Evolutionary conservation across 352 stramenopile species (phyloP).

Genomic region (Phytophthora pseudosyringae): DNA sequence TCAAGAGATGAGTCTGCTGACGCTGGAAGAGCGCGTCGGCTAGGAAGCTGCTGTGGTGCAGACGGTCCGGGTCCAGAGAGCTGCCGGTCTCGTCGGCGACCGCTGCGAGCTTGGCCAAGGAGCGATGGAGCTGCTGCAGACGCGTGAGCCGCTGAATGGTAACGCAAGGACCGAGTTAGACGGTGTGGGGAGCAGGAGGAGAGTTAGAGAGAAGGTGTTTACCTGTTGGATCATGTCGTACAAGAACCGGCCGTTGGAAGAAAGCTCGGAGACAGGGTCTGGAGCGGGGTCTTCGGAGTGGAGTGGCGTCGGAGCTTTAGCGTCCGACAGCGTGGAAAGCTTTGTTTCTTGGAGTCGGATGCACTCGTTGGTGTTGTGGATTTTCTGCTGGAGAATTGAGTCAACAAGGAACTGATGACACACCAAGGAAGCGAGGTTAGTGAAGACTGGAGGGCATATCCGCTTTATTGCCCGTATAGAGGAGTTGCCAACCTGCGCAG

Average conservation of each 20-base stretch:
- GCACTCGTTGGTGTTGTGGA: slow-evolving; percentile 50
- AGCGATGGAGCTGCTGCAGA: slow-evolving; percentile 67
- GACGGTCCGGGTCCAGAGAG: slow-evolving; percentile 44
- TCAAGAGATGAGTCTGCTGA: slow-evolving; percentile 40
- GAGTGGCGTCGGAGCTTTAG: not conserved
- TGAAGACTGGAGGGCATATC: not conserved
- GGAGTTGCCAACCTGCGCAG: slow-evolving; percentile 45
- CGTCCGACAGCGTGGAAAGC: slow-evolving; percentile 16
- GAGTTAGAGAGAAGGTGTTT: not conserved
- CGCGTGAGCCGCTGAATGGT: slow-evolving; percentile 52
- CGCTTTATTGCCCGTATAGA: not conserved
- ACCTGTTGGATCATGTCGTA: slow-evolving; percentile 74
- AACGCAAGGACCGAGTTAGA: not conserved
- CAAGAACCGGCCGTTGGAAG: slow-evolving; percentile 48
- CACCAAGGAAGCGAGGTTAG: not conserved
- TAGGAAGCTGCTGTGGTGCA: slow-evolving; percentile 62
- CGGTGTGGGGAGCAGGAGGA: not conserved
- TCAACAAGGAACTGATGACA: slow-evolving; percentile 55
- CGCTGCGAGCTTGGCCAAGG: slow-evolving; percentile 64
- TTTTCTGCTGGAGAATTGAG: slow-evolving; percentile 66
- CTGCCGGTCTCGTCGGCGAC: slow-evolving; percentile 14
- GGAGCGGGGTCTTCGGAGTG: not conserved
- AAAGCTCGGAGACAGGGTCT: slow-evolving; percentile 15
- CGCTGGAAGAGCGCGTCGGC: slow-evolving; percentile 48
- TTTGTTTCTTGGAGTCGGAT: slow-evolving; percentile 43